Evolutionary conservation across 148 eudicot species (phyloP), one percentile per base, ranked within the genome.

Genomic region (Rhododendron mucronatum): DNA sequence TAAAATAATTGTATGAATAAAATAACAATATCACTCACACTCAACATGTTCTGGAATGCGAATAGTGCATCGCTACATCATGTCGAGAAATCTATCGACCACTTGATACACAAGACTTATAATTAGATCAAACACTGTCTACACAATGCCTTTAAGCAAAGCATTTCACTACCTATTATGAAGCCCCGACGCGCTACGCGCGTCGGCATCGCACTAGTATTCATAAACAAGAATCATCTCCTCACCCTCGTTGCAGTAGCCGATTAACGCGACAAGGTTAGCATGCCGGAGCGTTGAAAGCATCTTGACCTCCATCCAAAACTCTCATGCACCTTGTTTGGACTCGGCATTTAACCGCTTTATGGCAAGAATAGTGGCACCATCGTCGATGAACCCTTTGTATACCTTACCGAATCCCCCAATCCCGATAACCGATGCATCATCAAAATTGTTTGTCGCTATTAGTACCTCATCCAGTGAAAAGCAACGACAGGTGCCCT

Each of bases 281-380:
- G 55, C 1, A 48, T 45, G 55, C 35, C 20, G 55, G 33, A 78
- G 35, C 37, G n/a, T 7, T 0, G 81, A 78, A 45, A 78, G 81
- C 37, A 12, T 78, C 2, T 21, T n/a, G 15, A 78, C 20, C 57
- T 67, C 74, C 13, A 4, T 67, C 33, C 33, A 67, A 67, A 67
- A 67, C 74, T 67, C 74, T 67, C 6, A 1, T 0, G 57, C 81
- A 4, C 81, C 81, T 78, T 78, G 81, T 0, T 78, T 47, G 55
- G 81, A 78, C 7, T 78, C 18, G 15, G 57, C 28, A 13, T 78
- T 78, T 57, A 78, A 78, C 57, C 81, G 55, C 81, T 78, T 78
- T 26, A 78, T 47, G 55, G 81, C 81, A 1, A 78, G 57, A 1
- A 13, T n/a, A 4, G 20, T 78, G 5, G 55, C 0, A n/a, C 57